Conservation (phyloP, 306 rosid genomes). For the Sicyos baderoa region DNA sequence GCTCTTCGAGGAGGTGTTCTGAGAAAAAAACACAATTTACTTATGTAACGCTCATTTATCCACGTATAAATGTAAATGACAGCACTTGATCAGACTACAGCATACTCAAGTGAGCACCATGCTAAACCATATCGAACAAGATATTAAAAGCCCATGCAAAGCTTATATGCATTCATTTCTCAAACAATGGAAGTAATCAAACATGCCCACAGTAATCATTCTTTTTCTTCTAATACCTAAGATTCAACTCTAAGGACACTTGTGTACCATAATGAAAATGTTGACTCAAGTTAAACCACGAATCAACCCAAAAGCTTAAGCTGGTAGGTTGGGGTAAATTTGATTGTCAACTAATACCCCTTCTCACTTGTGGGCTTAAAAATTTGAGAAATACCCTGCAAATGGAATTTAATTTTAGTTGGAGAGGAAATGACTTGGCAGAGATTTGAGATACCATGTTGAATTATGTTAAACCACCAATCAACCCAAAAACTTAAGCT, state of each 20-base stretch:
- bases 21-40: conserved; percentile 21
- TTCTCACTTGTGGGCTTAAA: no score
- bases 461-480: no score
- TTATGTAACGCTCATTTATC: not conserved
- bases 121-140: not conserved
- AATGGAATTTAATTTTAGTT: no score
- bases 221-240: conserved; percentile 8
- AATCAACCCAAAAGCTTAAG: no score
- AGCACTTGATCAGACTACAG: not conserved
- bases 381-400: no score
- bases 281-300: no score
- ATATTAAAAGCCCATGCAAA: not conserved
- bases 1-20: conserved; percentile 80
- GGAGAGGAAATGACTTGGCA: no score
- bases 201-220: not conserved
- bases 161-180: not conserved
- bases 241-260: not conserved
- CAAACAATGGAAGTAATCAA: conserved; percentile 5
- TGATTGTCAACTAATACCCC: no score
- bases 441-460: no score
- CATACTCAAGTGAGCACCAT: not conserved
- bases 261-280: not conserved
- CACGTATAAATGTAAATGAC: not conserved
- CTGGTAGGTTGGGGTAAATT: no score
- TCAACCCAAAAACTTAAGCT: no score